These are phyloP conservation scores for Whalleya microplaca DNA, from an alignment of 2,329 filamentous ascomycete genomes.

Conservation along the genomic window DNA sequence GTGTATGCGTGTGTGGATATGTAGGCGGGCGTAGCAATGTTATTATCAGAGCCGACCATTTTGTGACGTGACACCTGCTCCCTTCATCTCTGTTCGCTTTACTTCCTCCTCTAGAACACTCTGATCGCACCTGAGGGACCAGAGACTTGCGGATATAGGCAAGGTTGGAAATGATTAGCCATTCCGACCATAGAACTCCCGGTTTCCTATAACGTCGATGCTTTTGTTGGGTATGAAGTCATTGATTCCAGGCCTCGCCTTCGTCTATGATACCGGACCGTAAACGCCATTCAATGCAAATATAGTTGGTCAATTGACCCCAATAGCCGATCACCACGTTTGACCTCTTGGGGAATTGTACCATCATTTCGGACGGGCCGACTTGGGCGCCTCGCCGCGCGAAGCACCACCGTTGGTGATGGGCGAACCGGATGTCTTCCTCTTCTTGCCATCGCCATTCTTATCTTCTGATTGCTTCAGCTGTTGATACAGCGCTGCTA, in stretches of 20 bases:
- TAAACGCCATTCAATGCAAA: constrained; percentile 39
- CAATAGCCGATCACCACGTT: constrained; percentile 5
- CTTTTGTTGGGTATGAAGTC: constrained; percentile 40
- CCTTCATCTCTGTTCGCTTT: constrained; percentile 1
- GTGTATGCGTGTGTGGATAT: not conserved
- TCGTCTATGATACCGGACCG: constrained; percentile 35
- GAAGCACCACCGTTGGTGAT: constrained; percentile 32
- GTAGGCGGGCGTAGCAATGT: not conserved
- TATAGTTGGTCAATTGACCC: constrained; percentile 18
- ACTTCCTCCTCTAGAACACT: constrained; percentile 8
- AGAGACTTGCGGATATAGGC: constrained; percentile 18
- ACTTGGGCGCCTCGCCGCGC: constrained; percentile 32
- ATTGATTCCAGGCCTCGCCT: constrained; percentile 32
- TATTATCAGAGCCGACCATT: not conserved
- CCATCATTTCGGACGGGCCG: constrained; percentile 22
- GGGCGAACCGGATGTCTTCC: constrained; percentile 28
- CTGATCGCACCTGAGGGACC: constrained; percentile 7
- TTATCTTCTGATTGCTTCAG: constrained; percentile 34
- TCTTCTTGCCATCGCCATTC: constrained; percentile 29
- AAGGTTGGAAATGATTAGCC: constrained; percentile 22
- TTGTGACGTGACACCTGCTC: not conserved
- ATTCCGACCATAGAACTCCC: constrained; percentile 32
- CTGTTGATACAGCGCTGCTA: constrained; percentile 38
- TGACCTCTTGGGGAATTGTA: constrained; percentile 5
- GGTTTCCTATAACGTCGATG: constrained; percentile 37